Base-by-base conservation (phyloP, 1,284 basidiomycete species). In the Cutaneotrichosporon cavernicola region DNA sequence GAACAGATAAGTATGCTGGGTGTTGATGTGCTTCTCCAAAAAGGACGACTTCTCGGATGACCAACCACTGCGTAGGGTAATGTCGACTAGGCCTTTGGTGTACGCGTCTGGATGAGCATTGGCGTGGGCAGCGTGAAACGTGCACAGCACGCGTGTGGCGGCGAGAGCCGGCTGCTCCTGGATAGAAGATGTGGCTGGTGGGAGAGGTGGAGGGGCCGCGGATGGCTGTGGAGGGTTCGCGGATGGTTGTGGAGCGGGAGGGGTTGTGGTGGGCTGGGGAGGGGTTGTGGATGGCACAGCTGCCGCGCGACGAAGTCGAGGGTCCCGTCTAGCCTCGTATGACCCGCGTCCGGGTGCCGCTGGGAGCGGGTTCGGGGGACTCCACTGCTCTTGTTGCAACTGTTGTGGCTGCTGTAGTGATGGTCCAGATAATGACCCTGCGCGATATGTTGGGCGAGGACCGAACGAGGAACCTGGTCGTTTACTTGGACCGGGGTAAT, bases 241-340 rank as follows among this genome's bases (percentile, higher is more conserved):
- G n/a, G n/a, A n/a, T n/a, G n/a, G n/a, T n/a, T n/a, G n/a, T n/a
- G n/a, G n/a, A n/a, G n/a, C n/a, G n/a, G n/a, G n/a, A n/a, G n/a
- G n/a, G 10, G 49, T 34, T 5, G 32, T 3, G 14, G 38, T 5
- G 21, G 36, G 30, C 14, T 16, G 55, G 18, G 57, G 18, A 10
- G 49, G 2, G 4, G 52, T 30, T 1, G 51, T 30, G 7, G 31
- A 18, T 2, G 38, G 8, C 7, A 43, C 34, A 10, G 53, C 22
- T 1, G 47, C 60, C 18, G 36, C 56, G 1, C 10, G 40, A 21
- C 62, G 62, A 1, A 46, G 51, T 18, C 62, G 62, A 2, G 62
- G 62, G 22, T 63, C 57, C 13, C 62, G 61, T 18, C 49, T 38
- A 16, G 32, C 50, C 50, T 56, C 55, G 38, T 56, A 56, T 30